Conservation (phyloP, 768 basidiomycete species). For the Psilocybe tampanensis region DNA sequence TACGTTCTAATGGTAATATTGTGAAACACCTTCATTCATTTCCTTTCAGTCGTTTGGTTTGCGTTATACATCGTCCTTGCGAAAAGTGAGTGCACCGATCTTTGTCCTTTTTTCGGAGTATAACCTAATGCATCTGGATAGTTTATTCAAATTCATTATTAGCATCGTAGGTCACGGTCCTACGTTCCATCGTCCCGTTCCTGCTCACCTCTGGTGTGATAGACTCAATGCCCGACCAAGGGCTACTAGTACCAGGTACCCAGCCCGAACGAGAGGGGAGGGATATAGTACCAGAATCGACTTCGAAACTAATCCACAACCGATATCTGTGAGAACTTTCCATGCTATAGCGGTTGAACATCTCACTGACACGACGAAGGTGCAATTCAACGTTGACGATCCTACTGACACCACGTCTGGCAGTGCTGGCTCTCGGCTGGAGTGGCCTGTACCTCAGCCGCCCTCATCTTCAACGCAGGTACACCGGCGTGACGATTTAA, state of each 20-base stretch:
- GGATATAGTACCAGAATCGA: slow-evolving; percentile 6
- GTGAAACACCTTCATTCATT: no score
- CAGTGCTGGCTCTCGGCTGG: background rate
- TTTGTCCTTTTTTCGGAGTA: background rate
- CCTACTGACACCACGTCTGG: background rate
- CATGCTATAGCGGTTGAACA: background rate
- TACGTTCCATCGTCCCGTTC: no score
- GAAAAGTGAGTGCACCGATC: background rate
- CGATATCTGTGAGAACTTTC: slow-evolving; percentile 1
- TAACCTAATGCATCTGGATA: background rate
- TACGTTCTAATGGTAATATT: no score
- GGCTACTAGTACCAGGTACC: background rate
- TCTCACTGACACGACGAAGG: background rate
- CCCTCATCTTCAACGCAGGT: background rate
- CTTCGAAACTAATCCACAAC: slow-evolving; percentile 10
- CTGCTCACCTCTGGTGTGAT: background rate
- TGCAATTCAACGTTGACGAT: background rate
- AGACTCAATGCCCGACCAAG: slow-evolving; percentile 17
- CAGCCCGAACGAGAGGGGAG: background rate
- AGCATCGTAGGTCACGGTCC: slow-evolving; percentile 4
- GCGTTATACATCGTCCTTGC: slow-evolving; percentile 15
- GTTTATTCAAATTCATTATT: slow-evolving; percentile 18
- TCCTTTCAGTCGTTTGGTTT: slow-evolving; percentile 15
- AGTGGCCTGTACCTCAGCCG: background rate
- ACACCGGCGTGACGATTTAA: no score